Conservation (phyloP, 2,329 filamentous ascomycete species). For the Diaporthe amygdali region DNA sequence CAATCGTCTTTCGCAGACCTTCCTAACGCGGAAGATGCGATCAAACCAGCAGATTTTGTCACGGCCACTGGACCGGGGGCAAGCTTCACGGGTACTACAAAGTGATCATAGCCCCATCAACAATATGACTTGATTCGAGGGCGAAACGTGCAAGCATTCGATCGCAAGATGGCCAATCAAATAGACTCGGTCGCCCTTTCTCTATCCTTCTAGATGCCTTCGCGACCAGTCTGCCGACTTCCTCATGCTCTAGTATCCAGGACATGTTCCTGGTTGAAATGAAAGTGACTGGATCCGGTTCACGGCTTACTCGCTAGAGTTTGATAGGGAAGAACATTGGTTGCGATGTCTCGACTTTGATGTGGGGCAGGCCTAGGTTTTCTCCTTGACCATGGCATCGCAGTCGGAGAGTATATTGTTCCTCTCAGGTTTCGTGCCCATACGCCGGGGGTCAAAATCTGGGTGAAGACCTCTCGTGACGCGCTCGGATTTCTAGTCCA, state of each 20-base stretch:
- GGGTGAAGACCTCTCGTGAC: background rate
- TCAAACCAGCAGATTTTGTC: background rate
- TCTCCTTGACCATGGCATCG: too few relatives aligned
- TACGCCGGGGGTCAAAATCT: background rate
- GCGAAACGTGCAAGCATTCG: background rate
- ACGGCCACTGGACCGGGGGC: too few relatives aligned
- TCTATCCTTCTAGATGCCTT: background rate
- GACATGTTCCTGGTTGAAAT: too few relatives aligned
- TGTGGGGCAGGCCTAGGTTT: background rate
- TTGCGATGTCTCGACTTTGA: background rate
- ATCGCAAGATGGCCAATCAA: background rate
- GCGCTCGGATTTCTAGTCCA: constrained; percentile 33
- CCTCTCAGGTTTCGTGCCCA: background rate
- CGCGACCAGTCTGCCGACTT: too few relatives aligned
- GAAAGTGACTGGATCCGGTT: too few relatives aligned
- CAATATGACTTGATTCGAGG: background rate
- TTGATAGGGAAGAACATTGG: background rate
- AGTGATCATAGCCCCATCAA: background rate
- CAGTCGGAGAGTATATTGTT: background rate
- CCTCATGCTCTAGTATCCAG: background rate
- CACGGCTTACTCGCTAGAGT: background rate
- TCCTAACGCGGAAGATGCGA: background rate
- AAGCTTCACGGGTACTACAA: too few relatives aligned
- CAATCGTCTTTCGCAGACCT: background rate
- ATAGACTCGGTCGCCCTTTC: background rate